Conservation (phyloP, 805 yeast species). For the Saturnispora silvae region DNA sequence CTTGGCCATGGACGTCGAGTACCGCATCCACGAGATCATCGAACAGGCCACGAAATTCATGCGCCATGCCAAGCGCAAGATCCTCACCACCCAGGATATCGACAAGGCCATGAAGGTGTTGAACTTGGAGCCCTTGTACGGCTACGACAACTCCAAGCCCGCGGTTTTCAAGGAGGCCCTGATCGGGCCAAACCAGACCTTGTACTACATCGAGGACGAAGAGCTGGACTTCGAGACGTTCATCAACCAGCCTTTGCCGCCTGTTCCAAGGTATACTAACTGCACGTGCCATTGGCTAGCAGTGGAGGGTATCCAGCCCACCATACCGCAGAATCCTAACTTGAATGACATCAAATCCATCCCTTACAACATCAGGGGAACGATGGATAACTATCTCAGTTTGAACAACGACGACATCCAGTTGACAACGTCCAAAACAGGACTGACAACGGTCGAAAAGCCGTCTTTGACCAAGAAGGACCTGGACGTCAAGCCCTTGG, state of each 20-base stretch:
- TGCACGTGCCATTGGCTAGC: constrained; percentile 97
- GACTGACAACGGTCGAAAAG: constrained; percentile 19
- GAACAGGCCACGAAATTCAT: constrained; percentile 95
- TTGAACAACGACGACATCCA: constrained; percentile 37
- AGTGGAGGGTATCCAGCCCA: constrained; percentile 96
- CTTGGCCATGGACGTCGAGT: constrained; percentile 98
- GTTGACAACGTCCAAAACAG: constrained; percentile 20
- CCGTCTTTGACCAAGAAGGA: constrained; percentile 30
- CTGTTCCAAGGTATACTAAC: constrained; percentile 84
- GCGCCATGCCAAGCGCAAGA: constrained; percentile 83
- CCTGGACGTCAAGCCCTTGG: constrained; percentile 73
- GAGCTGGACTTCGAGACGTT: constrained; percentile 91
- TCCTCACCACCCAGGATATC: constrained; percentile 72
- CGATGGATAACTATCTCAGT: constrained; percentile 53
- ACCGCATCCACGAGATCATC: constrained; percentile 85
- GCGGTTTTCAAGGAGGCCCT: constrained; percentile 77
- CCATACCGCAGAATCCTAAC: constrained; percentile 92
- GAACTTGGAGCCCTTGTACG: constrained; percentile 90
- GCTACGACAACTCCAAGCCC: constrained; percentile 65
- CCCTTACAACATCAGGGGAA: constrained; percentile 75
- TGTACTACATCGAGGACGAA: constrained; percentile 84
- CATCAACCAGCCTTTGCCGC: constrained; percentile 89
- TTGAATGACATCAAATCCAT: constrained; percentile 65
- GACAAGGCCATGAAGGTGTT: constrained; percentile 72
- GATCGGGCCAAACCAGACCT: constrained; percentile 84